Conservation (phyloP, 2,329 filamentous ascomycete species). For the Chrysoporthe austroafricana region DNA sequence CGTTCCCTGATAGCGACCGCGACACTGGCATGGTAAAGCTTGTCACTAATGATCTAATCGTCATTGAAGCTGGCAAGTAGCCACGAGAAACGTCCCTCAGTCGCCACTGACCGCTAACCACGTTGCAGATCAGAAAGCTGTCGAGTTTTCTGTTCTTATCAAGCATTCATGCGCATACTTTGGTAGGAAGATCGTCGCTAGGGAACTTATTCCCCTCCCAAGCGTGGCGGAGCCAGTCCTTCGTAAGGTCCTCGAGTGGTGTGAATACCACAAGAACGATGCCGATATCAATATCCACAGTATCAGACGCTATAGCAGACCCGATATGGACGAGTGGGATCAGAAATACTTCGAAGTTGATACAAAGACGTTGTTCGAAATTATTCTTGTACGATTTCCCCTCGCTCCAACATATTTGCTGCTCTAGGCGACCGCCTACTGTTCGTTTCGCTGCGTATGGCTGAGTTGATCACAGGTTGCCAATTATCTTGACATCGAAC, state of each 20-base stretch:
- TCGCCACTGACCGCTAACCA: not conserved
- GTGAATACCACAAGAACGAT: conserved; percentile 96
- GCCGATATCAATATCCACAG: conserved; percentile 73
- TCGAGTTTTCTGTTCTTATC: not conserved
- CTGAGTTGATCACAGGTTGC: conserved; percentile 57
- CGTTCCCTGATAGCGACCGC: not conserved
- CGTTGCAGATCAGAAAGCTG: not conserved
- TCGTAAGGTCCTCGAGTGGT: conserved; percentile 98
- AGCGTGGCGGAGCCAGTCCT: conserved; percentile 64
- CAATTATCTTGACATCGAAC: conserved; percentile 99
- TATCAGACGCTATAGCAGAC: not conserved
- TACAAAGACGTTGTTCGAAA: conserved; percentile 99
- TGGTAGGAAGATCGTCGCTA: not conserved
- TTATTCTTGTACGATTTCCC: conserved; percentile 68
- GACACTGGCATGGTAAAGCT: not conserved
- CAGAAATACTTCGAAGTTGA: conserved; percentile 99
- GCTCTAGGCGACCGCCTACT: not conserved
- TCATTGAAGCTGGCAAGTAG: not conserved
- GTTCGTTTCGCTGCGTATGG: not conserved
- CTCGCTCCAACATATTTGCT: not conserved
- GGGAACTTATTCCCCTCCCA: not conserved
- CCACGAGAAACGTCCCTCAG: not conserved
- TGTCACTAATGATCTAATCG: not conserved
- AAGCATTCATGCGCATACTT: not conserved
- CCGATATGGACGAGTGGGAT: conserved; percentile 86